A percentile compares a stretch with the other conserved stretches of the same genome.
Evolutionary conservation across 1,139 yeast species (phyloP).

Genomic region (Geotrichum siamense): DNA sequence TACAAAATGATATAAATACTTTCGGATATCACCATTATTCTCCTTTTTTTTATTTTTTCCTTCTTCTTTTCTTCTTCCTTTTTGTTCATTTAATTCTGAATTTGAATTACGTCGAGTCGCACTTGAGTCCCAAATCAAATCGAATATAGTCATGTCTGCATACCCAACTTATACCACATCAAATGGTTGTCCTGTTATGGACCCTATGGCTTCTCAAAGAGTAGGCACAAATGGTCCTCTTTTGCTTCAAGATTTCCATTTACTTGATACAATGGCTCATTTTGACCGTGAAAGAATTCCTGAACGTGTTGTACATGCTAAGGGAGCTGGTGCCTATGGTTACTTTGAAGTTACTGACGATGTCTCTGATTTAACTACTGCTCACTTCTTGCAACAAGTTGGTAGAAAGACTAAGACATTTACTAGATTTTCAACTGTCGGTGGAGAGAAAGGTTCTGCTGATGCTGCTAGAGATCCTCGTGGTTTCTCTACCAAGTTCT

Average conservation of each 20-base stretch:
- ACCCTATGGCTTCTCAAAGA: constrained; percentile 67
- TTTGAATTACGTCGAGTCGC: no score
- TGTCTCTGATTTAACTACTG: constrained; percentile 61
- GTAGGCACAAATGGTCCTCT: constrained; percentile 70
- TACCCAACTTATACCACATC: constrained; percentile 50
- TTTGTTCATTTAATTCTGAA: no score
- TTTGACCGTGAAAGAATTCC: constrained; percentile 86
- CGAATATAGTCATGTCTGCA: constrained; percentile 6
- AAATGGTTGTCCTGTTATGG: constrained; percentile 62
- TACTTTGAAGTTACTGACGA: constrained; percentile 77
- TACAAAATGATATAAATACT: no score
- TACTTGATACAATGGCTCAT: constrained; percentile 71
- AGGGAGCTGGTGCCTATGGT: constrained; percentile 84
- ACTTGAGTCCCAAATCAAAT: no score
- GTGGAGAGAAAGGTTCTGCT: constrained; percentile 79
- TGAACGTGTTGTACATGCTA: constrained; percentile 85
- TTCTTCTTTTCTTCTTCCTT: no score
- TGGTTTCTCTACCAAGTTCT: constrained; percentile 76
- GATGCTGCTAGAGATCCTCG: constrained; percentile 89
- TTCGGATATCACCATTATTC: no score
- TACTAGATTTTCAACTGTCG: constrained; percentile 81
- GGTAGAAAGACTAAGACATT: constrained; percentile 73
- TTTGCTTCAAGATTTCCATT: constrained; percentile 68
- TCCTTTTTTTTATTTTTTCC: no score
- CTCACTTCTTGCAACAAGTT: constrained; percentile 61